Base-by-base conservation (phyloP, 805 yeast genomes). In the Zygoascus bituminiphila region DNA sequence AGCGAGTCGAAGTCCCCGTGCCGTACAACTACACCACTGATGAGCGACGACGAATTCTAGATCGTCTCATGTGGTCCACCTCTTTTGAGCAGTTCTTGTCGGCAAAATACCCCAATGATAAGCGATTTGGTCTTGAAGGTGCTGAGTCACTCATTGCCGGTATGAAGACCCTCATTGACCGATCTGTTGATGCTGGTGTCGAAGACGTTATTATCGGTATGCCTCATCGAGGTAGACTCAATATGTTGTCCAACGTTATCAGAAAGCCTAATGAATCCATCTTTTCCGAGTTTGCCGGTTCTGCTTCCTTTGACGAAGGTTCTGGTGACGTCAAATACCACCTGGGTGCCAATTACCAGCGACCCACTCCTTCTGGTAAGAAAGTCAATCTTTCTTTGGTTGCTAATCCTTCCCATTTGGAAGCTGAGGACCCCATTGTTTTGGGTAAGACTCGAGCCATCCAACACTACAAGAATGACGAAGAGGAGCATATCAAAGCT, bases 201-300 rank as follows among this genome's bases (percentile, higher is more conserved):
- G 96, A 89, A 71, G 98, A 91, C 67, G 82, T 93, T 53, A 94
- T 91, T 62, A 84, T 93, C 61, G 99, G 99, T 74, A 93, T 93
- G 98, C 97, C 99, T 47, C 99, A 93, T 72, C 86, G 99, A 78
- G 99, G 99, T 72, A 83, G 99, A 75, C 77, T 93, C 62, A 93
- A 93, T 70, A 89, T 93, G 83, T 79, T 93, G 70, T 88, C 98
- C 52, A 93, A 93, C 73, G 98, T 93, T 61, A 97, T 93, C 44
- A 85, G 98, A 74, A 93, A 93, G 70, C 98, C 98, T 62, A 89
- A 93, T 67, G 98, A 91, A 74, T 88, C 96, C 45, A 93, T 93
- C 65, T 91, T 93, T 70, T 82, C 94, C 46, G 98, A 93, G 75
- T 93, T 93, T 68, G 77, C 88, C 47, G 98, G 98, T 54, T 82